These are phyloP conservation scores for Apophysomyces trapeziformis DNA, from an alignment of 371 early-diverging fungal species.

Conservation along the genomic window DNA sequence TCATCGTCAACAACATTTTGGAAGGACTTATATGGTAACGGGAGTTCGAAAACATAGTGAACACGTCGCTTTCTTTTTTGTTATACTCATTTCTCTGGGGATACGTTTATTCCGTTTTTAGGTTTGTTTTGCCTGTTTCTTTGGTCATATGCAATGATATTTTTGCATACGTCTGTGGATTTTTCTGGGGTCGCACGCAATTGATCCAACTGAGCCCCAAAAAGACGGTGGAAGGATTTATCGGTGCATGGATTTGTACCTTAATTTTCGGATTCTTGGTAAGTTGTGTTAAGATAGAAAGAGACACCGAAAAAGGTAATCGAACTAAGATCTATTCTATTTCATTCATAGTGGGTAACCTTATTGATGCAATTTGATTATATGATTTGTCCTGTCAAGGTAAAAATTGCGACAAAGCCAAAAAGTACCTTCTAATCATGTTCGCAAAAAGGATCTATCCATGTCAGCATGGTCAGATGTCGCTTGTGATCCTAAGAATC, in stretches of 20 bases:
- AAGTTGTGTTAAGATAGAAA: conserved; percentile 14
- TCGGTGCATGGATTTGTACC: conserved; percentile 93
- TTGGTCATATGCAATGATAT: conserved; percentile 99
- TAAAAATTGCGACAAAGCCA: too few relatives aligned
- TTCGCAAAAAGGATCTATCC: conserved; percentile 22
- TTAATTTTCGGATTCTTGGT: conserved; percentile 85
- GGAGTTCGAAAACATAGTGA: neutral
- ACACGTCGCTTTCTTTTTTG: too few relatives aligned
- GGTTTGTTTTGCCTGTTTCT: conserved; percentile 87
- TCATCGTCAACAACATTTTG: conserved; percentile 95
- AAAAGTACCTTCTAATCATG: too few relatives aligned
- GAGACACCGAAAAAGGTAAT: neutral
- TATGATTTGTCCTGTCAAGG: conserved; percentile 86
- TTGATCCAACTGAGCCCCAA: conserved; percentile 98
- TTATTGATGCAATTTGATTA: conserved; percentile 71
- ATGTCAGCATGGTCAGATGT: conserved; percentile 54
- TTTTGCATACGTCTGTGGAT: conserved; percentile 96
- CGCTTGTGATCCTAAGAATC: conserved; percentile 52
- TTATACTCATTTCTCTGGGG: too few relatives aligned
- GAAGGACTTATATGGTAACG: conserved; percentile 95
- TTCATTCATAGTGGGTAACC: conserved; percentile 29
- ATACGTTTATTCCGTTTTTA: neutral
- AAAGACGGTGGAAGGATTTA: conserved; percentile 99
- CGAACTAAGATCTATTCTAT: neutral
- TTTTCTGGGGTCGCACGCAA: conserved; percentile 93